phyloP scores from a whole-genome alignment of 1,284 basidiomycete species.

The Ustilago bromivora region DNA sequence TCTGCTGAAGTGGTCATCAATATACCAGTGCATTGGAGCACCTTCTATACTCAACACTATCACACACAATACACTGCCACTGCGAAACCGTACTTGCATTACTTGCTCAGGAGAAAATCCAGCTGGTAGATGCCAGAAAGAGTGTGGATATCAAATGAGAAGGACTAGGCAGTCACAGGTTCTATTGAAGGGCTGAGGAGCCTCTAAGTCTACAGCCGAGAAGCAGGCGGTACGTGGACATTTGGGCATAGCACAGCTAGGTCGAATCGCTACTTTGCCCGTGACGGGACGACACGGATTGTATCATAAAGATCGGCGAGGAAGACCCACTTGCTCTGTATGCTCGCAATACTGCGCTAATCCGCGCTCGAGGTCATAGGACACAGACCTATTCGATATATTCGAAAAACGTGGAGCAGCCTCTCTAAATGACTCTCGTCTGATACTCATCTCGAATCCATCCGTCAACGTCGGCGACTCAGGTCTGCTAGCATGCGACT shows the following conservation, averaged over 20 bases:
- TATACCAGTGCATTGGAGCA: slow-evolving; percentile 1
- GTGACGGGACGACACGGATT: background rate
- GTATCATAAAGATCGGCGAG: background rate
- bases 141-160: background rate
- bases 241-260: background rate
- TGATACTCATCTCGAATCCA: background rate
- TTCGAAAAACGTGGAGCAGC: background rate
- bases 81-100: background rate
- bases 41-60: background rate
- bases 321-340: background rate
- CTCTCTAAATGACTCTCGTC: background rate
- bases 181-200: background rate
- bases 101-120: background rate
- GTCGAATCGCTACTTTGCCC: background rate
- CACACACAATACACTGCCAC: background rate
- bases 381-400: background rate
- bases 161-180: background rate
- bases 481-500: background rate
- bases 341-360: background rate
- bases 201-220: background rate
- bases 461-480: background rate
- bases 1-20: background rate
- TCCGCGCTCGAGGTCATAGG: background rate
- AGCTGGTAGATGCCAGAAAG: background rate
- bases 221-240: background rate